These are phyloP conservation scores for Mucor piriformis DNA, from an alignment of 371 early-diverging fungal species.

Conservation along the genomic window DNA sequence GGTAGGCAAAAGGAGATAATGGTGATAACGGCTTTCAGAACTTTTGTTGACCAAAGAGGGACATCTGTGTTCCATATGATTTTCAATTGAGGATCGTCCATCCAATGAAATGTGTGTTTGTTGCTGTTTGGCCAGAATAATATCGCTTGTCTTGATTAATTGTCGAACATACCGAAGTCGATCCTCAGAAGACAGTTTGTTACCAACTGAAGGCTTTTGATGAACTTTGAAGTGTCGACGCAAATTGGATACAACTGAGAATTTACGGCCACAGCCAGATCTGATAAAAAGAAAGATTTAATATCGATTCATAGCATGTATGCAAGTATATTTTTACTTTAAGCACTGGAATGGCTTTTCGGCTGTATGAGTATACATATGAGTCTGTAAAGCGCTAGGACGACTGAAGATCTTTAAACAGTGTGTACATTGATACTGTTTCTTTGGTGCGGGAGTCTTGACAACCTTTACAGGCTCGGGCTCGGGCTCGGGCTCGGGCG, in stretches of 20 bases:
- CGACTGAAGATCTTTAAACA: constrained; percentile 77
- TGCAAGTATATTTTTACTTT: constrained; percentile 9
- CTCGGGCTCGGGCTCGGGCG: neutral
- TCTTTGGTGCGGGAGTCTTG: constrained; percentile 3
- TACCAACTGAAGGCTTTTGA: constrained; percentile 6
- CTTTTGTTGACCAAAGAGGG: too few species aligned
- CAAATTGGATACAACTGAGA: constrained; percentile 74
- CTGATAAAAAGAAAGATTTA: constrained; percentile 2
- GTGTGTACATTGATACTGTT: constrained; percentile 45
- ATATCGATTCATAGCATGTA: neutral
- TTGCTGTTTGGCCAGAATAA: neutral
- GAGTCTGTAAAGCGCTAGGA: constrained; percentile 77
- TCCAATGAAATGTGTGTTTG: neutral
- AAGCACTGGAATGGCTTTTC: constrained; percentile 75
- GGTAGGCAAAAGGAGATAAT: neutral
- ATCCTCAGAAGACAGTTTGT: constrained; percentile 22
- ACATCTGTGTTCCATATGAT: neutral
- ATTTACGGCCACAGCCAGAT: constrained; percentile 61
- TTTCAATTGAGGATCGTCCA: neutral
- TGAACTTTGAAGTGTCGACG: constrained; percentile 59
- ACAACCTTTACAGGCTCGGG: neutral
- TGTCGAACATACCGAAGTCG: constrained; percentile 19
- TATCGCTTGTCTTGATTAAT: constrained; percentile 7
- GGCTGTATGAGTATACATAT: constrained; percentile 76
- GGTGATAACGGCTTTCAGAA: neutral